Evolutionary conservation across 2,329 filamentous ascomycete species (phyloP), one percentile per base, ranked within the genome.

Genomic region (Epichloe typhina): DNA sequence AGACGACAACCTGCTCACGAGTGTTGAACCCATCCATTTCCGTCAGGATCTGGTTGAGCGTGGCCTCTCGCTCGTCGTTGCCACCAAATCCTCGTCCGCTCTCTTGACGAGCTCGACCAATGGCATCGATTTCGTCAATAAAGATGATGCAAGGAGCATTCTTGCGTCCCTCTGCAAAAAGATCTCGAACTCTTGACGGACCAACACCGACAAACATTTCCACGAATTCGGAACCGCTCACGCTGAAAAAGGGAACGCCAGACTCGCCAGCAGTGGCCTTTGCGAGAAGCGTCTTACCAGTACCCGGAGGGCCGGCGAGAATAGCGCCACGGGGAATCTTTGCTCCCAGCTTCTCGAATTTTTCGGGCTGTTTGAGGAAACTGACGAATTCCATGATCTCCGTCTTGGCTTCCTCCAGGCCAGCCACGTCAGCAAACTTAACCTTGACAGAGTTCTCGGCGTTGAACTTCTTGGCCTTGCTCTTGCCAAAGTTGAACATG

Each of bases 1-100:
- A 78, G 35, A 98, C 93, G 49, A 98, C 91, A 41, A 98, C 87
- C 70, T 97, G 91, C 62, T 97, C 91, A 2, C 84, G 81, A 7
- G 91, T 97, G 69, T 96, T 96, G 81, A 97, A 97, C 52, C 91
- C 93, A 65, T 98, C 93, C 93, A 98, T 98, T 68, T 98, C 93
- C 0, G 93, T 98, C 50, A 98, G 74, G 54, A 98, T 97, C 71
- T 98, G 93, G 69, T 98, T 98, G 31, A 98, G 82, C 0, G 93
- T 98, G 46, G 87, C 88, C 71, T 98, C 93, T 54, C 93, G 85
- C 72, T 98, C 93, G 64, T 98, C 93, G 63, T 97, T 97, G 54
- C 93, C 93, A 56, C 91, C 90, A 39, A 86, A 85, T 52, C 72
- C 71, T 45, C 63, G 61, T 56, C 84, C 85, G 37, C 84, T 80